These are phyloP conservation scores for Cladosporium velox DNA, from an alignment of 2,329 filamentous ascomycete genomes.

Conservation along the genomic window DNA sequence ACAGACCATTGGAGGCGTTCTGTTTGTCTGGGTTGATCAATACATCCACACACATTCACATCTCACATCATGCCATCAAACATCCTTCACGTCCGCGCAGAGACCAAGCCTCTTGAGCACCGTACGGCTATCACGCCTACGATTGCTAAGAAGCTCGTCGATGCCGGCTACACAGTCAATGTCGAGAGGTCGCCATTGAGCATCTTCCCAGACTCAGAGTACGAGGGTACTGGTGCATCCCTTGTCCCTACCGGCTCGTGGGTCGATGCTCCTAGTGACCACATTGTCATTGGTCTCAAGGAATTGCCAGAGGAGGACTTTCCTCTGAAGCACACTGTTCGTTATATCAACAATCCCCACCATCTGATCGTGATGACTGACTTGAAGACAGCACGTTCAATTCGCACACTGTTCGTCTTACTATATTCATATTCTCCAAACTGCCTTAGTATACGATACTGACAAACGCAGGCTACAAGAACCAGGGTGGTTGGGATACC, in stretches of 20 bases:
- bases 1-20: conserved; percentile 5
- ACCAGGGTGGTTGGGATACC: conserved; percentile 73
- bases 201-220: conserved; percentile 45
- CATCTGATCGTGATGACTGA: not conserved
- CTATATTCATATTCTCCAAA: not conserved
- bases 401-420: conserved; percentile 39
- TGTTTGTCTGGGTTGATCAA: not conserved
- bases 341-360: conserved; percentile 10
- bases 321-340: conserved; percentile 66
- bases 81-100: conserved; percentile 37
- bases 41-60: not conserved
- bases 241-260: conserved; percentile 45
- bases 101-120: conserved; percentile 44
- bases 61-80: conserved; percentile 31
- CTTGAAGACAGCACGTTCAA: conserved; percentile 36
- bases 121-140: conserved; percentile 42
- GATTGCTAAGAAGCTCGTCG: conserved; percentile 44
- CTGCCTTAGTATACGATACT: not conserved
- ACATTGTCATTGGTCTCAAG: conserved; percentile 44
- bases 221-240: conserved; percentile 43
- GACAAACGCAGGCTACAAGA: conserved; percentile 38
- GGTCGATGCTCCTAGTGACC: conserved; percentile 44
- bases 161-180: conserved; percentile 44
- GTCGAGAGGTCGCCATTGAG: conserved; percentile 43
- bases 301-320: conserved; percentile 57